phyloP scores from a whole-genome alignment of 495 filamentous ascomycete species.

The Penicillium angulare region DNA sequence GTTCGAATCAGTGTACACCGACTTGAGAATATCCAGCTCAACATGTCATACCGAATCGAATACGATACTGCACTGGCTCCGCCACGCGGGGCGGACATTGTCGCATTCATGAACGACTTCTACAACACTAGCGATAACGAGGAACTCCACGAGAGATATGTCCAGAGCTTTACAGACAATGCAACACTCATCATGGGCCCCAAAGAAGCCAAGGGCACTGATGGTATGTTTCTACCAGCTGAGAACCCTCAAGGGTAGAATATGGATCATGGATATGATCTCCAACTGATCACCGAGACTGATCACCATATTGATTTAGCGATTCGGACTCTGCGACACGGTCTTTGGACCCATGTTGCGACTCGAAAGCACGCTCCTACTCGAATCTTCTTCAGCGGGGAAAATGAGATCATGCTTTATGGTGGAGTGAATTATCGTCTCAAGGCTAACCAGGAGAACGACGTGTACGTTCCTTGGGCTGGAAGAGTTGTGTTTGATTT shows the following conservation, averaged over 20 bases:
- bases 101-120: slow-evolving; percentile 55
- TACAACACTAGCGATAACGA: slow-evolving; percentile 58
- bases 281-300: too few species aligned
- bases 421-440: slow-evolving; percentile 57
- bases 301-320: slow-evolving; percentile 29
- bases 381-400: slow-evolving; percentile 54
- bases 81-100: slow-evolving; percentile 30
- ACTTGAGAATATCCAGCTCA: too few species aligned
- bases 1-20: too few species aligned
- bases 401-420: slow-evolving; percentile 60
- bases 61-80: slow-evolving; percentile 30
- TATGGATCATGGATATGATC: too few species aligned
- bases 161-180: slow-evolving; percentile 51
- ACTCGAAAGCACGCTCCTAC: slow-evolving; percentile 47
- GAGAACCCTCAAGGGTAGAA: too few species aligned
- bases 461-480: slow-evolving; percentile 52
- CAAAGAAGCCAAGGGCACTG: slow-evolving; percentile 47
- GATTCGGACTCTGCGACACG: slow-evolving; percentile 52
- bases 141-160: slow-evolving; percentile 54
- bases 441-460: slow-evolving; percentile 45
- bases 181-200: slow-evolving; percentile 58
- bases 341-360: slow-evolving; percentile 57
- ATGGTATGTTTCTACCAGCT: slow-evolving; percentile 37
- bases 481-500: slow-evolving; percentile 50
- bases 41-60: slow-evolving; percentile 31